Evolutionary conservation across 1,284 basidiomycete genomes (phyloP).

Genomic region (Crucibulum cyathiforme): DNA sequence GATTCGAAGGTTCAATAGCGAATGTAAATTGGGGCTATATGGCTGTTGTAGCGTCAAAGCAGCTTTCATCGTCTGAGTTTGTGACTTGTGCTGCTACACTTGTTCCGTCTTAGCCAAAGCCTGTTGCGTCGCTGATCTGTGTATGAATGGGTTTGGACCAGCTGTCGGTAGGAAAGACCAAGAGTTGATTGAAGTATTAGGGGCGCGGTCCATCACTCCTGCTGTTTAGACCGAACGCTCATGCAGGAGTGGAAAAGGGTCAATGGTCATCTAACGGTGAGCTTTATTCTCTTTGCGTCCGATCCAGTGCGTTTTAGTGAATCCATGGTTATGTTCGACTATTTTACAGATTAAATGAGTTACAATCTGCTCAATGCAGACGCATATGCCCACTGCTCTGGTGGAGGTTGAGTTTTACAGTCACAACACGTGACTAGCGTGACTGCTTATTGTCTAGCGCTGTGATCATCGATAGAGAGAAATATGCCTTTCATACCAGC

Average conservation of each 20-base stretch:
- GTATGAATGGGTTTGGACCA: neutral
- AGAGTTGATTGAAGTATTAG: neutral
- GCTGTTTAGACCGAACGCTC: too few species aligned
- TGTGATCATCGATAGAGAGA: too few species aligned
- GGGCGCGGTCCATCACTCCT: too few species aligned
- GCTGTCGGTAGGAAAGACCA: constrained; percentile 4
- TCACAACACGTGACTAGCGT: too few species aligned
- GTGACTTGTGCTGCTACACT: constrained; percentile 65
- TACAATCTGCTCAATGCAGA: too few species aligned
- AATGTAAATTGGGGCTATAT: constrained; percentile 65
- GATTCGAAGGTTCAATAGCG: constrained; percentile 62
- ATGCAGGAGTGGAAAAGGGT: too few species aligned
- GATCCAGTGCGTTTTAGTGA: constrained; percentile 76
- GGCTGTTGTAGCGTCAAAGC: constrained; percentile 56
- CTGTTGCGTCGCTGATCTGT: constrained; percentile 73
- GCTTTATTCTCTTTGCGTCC: constrained; percentile 70
- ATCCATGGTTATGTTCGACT: too few species aligned
- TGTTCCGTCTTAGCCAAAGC: constrained; percentile 78
- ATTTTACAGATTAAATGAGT: too few species aligned
- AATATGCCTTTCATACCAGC: too few species aligned
- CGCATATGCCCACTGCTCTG: too few species aligned
- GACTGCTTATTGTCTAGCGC: too few species aligned
- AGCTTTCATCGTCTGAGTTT: constrained; percentile 59
- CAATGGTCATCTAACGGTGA: constrained; percentile 48
- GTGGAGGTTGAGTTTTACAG: too few species aligned